phyloP scores from a whole-genome alignment of 2,329 filamentous ascomycete genomes.

The Xylariales sp. region DNA sequence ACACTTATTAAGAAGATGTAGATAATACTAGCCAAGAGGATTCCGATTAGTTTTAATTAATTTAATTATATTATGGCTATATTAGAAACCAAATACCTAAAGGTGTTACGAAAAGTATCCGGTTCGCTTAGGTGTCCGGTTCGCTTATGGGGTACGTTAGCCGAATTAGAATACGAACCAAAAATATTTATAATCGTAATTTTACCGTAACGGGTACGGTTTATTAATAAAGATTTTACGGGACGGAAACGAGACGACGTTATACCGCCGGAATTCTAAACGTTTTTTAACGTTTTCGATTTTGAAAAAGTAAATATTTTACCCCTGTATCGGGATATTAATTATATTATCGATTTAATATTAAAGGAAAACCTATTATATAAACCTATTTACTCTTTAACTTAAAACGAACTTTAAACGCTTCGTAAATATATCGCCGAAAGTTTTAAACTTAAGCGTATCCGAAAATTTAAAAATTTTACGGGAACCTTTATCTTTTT shows the following conservation, averaged over 20 bases:
- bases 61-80: no score
- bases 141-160: no score
- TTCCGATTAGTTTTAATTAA: no score
- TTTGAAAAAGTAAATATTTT: not conserved
- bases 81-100: no score
- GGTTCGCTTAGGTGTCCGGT: no score
- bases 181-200: not conserved
- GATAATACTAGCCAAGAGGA: no score
- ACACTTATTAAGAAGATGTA: no score
- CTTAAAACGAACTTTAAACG: conserved; percentile 1
- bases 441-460: not conserved
- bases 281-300: not conserved
- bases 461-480: not conserved
- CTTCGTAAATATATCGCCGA: no score
- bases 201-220: not conserved
- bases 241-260: no score
- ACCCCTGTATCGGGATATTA: no score
- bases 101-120: no score
- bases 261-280: no score
- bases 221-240: not conserved
- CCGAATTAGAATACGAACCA: not conserved
- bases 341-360: conserved; percentile 1
- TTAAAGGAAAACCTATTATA: not conserved
- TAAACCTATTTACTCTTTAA: not conserved
- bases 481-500: not conserved